Evolutionary conservation across 2,329 filamentous ascomycete genomes (phyloP).

Genomic region (Pestalotiopsis sp.): DNA sequence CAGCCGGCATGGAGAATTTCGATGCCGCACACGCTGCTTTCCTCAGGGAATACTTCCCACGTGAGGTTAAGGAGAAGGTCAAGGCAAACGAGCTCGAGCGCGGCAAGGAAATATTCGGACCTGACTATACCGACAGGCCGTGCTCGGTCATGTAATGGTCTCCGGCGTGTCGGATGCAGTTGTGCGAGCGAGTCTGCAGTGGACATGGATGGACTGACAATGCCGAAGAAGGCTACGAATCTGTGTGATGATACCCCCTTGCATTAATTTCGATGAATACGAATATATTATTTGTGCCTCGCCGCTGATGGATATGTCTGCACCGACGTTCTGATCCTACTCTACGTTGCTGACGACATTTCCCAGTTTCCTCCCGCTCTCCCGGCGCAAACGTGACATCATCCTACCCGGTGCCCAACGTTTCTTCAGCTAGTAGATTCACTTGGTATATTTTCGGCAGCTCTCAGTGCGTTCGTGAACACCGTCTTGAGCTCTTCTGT

Average conservation of each 20-base stretch:
- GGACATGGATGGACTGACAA: not conserved
- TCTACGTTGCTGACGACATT: not conserved
- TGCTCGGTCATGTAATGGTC: slow-evolving; percentile 62
- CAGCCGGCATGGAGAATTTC: slow-evolving; percentile 71
- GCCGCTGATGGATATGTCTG: too few relatives aligned
- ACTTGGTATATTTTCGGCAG: slow-evolving; percentile 40
- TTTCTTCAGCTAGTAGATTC: not conserved
- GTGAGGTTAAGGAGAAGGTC: slow-evolving; percentile 69
- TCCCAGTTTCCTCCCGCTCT: not conserved
- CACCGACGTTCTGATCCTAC: too few relatives aligned
- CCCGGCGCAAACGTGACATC: not conserved
- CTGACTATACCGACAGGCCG: slow-evolving; percentile 60
- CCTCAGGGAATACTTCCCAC: slow-evolving; percentile 75
- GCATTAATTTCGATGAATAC: not conserved
- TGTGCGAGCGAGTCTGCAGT: not conserved
- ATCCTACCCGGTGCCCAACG: not conserved
- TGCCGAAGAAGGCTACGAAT: not conserved
- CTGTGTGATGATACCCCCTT: slow-evolving; percentile 3
- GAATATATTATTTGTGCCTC: not conserved
- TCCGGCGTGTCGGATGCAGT: not conserved
- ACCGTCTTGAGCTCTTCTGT: slow-evolving; percentile 63
- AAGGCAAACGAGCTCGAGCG: slow-evolving; percentile 74
- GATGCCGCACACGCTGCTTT: slow-evolving; percentile 71
- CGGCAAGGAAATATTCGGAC: slow-evolving; percentile 73
- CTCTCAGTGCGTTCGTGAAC: slow-evolving; percentile 72